Conservation (phyloP, 2,329 filamentous ascomycete genomes). For the Ceratocystis cacaofunesta region DNA sequence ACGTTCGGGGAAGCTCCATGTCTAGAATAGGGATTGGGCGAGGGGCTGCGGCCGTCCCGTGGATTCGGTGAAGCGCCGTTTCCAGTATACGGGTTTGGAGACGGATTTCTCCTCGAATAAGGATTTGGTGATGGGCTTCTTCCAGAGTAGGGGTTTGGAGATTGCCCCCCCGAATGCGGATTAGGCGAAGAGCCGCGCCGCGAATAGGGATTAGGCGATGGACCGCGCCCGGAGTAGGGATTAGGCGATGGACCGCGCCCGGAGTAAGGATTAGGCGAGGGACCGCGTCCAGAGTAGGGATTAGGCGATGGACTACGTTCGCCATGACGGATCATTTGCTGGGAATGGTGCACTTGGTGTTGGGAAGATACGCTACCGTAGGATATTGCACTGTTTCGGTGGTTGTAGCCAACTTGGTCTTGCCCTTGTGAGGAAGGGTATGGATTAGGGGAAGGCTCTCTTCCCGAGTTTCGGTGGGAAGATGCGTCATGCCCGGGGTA, state of each 20-base stretch:
- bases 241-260: neutral
- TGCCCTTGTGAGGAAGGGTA: slow-evolving; percentile 6
- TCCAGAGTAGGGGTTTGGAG: slow-evolving; percentile 3
- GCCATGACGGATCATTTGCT: slow-evolving; percentile 13
- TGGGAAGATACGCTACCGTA: slow-evolving; percentile 6
- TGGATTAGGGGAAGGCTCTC: slow-evolving; percentile 7
- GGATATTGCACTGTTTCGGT: slow-evolving; percentile 3
- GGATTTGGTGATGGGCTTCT: slow-evolving; percentile 4
- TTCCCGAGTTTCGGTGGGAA: slow-evolving; percentile 1
- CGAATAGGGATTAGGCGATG: neutral
- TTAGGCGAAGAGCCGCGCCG: neutral
- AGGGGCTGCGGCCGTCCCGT: slow-evolving; percentile 23
- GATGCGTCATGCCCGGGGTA: slow-evolving; percentile 3
- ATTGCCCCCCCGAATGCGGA: neutral
- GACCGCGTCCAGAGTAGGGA: no score
- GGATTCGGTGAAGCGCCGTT: slow-evolving; percentile 6
- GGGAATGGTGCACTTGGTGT: neutral
- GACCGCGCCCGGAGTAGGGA: neutral
- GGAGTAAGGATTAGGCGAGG: neutral
- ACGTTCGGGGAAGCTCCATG: slow-evolving; percentile 2
- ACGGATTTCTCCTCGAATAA: slow-evolving; percentile 1
- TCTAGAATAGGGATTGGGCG: slow-evolving; percentile 13
- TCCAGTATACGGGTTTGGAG: slow-evolving; percentile 22
- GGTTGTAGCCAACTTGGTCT: slow-evolving; percentile 7
- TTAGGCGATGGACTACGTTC: slow-evolving; percentile 9